Percentiles rank a stretch among this genome's conserved stretches.
Evolutionary conservation across 352 stramenopile genomes (phyloP).

Genomic region (Phytophthora foliorum): DNA sequence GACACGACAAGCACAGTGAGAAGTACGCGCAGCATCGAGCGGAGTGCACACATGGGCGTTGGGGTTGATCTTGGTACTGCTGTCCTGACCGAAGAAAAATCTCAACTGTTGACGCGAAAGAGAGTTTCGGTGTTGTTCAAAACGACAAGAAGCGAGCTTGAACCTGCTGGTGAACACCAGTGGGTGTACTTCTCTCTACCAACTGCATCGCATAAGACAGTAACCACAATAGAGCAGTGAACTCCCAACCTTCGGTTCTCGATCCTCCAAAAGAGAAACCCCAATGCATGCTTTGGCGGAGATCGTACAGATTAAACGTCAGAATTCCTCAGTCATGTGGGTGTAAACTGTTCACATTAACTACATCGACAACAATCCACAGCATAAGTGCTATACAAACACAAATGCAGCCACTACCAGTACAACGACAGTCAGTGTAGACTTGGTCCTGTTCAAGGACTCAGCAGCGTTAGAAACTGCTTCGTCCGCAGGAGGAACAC

Average conservation of each 20-base stretch:
- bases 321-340: too few species aligned
- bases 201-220: neutral
- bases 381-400: neutral
- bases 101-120: slow-evolving; percentile 18
- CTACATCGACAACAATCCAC: neutral
- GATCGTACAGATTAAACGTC: too few species aligned
- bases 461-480: slow-evolving; percentile 4
- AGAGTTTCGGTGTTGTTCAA: neutral
- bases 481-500: slow-evolving; percentile 12
- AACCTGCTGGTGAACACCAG: slow-evolving; percentile 7
- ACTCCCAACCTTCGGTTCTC: too few species aligned
- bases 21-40: neutral
- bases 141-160: neutral
- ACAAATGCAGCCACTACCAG: neutral
- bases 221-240: neutral
- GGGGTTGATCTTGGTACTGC: neutral
- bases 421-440: neutral
- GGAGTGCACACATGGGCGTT: slow-evolving; percentile 9
- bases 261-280: too few species aligned
- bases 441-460: neutral
- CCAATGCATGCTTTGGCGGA: too few species aligned
- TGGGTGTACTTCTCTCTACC: slow-evolving; percentile 15
- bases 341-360: too few species aligned
- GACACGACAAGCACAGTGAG: slow-evolving; percentile 7
- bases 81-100: slow-evolving; percentile 13